Evolutionary conservation across 441 rosid genomes (phyloP).

Genomic region (Theobroma grandiflorum): DNA sequence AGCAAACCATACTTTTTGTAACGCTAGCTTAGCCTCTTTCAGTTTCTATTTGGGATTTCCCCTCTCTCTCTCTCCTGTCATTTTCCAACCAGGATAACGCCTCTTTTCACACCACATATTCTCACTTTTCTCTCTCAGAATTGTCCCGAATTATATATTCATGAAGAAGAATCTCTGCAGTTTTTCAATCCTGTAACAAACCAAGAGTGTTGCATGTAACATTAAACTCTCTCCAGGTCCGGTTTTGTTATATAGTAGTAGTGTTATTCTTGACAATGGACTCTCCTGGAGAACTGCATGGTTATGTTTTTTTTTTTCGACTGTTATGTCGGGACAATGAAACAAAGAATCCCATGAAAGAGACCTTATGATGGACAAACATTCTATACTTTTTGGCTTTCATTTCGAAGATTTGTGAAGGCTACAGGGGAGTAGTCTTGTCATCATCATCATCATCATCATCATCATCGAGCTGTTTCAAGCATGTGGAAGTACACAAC

Average conservation of each 20-base stretch:
- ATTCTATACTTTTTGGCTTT: background rate
- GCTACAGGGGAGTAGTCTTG: background rate
- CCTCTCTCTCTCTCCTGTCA: constrained; percentile 12
- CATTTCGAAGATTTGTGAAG: background rate
- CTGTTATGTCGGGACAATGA: background rate
- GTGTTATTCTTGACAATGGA: background rate
- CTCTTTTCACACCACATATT: background rate
- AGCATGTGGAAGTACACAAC: background rate
- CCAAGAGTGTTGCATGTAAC: background rate
- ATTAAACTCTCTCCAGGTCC: background rate
- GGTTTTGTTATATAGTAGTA: background rate
- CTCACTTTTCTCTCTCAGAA: background rate
- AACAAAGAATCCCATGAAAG: constrained; percentile 18
- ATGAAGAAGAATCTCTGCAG: background rate
- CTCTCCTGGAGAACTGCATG: background rate
- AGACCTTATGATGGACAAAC: background rate
- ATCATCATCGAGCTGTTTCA: constrained; percentile 1
- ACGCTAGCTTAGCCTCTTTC: background rate
- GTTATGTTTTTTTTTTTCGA: background rate
- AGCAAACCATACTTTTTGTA: background rate
- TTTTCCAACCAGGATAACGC: constrained; percentile 29
- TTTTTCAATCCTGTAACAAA: background rate
- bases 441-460: background rate
- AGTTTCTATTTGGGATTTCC: background rate
- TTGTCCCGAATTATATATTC: background rate